Percentiles rank a stretch among this genome's conserved stretches.
Conservation (phyloP, 2,329 filamentous ascomycete genomes). For the Monosporascus sp. region DNA sequence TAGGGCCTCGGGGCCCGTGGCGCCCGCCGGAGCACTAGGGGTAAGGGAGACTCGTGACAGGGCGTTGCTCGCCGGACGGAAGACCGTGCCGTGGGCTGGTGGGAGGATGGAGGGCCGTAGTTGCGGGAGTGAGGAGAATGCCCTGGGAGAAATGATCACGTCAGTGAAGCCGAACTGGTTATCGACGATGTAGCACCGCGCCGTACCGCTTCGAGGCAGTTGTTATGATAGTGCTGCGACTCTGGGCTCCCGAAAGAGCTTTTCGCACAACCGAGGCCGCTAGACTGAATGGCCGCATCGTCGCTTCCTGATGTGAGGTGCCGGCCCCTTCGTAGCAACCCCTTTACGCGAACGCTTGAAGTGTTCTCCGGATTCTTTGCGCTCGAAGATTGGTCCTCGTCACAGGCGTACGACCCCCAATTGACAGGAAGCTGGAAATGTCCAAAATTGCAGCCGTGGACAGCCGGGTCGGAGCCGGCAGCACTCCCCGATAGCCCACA, state of each 20-base stretch:
- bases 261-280: constrained; percentile 2
- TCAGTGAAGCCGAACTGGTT: constrained; percentile 1
- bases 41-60: constrained; percentile 16
- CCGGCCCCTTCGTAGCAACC: background rate
- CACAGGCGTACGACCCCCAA: too few relatives aligned
- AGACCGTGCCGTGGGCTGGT: constrained; percentile 18
- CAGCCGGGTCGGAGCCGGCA: too few relatives aligned
- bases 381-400: background rate
- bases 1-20: constrained; percentile 16
- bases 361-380: too few relatives aligned
- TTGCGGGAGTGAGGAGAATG: constrained; percentile 44
- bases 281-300: constrained; percentile 11
- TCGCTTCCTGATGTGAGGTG: background rate
- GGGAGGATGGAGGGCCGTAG: constrained; percentile 43
- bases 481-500: too few relatives aligned
- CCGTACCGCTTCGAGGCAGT: constrained; percentile 9
- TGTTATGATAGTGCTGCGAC: background rate
- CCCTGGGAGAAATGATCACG: constrained; percentile 22
- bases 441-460: too few relatives aligned
- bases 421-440: too few relatives aligned
- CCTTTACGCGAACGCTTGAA: background rate
- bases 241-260: constrained; percentile 10
- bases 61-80: constrained; percentile 23
- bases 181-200: background rate
- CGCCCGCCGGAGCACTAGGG: constrained; percentile 9